Percentiles rank a stretch among this genome's conserved stretches.
These are phyloP conservation scores for Thinopyrum elongatum DNA, from an alignment of 176 grass and related monocot genomes.

Conservation along the genomic window DNA sequence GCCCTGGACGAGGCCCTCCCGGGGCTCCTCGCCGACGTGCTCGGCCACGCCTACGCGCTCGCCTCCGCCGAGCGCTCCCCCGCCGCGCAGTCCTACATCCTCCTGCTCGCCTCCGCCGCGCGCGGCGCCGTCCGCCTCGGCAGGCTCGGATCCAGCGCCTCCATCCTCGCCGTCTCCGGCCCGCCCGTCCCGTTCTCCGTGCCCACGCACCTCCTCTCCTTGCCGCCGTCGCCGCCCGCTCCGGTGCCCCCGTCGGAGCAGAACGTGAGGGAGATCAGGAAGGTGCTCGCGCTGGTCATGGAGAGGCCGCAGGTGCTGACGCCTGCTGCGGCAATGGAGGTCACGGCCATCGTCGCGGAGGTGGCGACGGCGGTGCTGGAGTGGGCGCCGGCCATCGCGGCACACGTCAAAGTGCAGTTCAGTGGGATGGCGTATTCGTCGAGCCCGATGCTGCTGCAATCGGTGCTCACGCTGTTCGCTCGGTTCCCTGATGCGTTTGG, in stretches of 20 bases:
- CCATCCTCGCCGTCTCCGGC: constrained; percentile 55
- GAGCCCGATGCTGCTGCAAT: constrained; percentile 66
- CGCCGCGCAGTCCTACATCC: constrained; percentile 75
- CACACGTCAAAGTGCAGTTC: constrained; percentile 90
- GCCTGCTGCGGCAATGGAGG: constrained; percentile 57
- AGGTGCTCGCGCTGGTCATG: constrained; percentile 70
- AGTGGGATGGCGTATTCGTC: constrained; percentile 68
- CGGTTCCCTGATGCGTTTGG: constrained; percentile 66
- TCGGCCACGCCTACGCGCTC: constrained; percentile 66
- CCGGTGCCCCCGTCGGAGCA: constrained; percentile 47
- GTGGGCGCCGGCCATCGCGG: constrained; percentile 59
- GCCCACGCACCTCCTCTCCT: constrained; percentile 38
- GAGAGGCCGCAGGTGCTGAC: constrained; percentile 77
- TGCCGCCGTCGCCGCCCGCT: not conserved
- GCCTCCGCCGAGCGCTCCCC: constrained; percentile 74
- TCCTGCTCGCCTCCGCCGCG: constrained; percentile 69
- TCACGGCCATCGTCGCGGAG: constrained; percentile 58
- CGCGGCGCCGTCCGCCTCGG: constrained; percentile 54
- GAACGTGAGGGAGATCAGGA: constrained; percentile 73
- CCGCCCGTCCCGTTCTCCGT: constrained; percentile 59
- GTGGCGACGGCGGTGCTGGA: constrained; percentile 49
- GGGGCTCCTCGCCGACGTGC: constrained; percentile 59
- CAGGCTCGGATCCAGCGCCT: constrained; percentile 41
- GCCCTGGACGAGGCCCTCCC: constrained; percentile 67
- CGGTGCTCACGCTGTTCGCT: constrained; percentile 60